These are phyloP conservation scores for Capniomyces stellatus DNA, from an alignment of 371 early-diverging fungal genomes.

Conservation along the genomic window DNA sequence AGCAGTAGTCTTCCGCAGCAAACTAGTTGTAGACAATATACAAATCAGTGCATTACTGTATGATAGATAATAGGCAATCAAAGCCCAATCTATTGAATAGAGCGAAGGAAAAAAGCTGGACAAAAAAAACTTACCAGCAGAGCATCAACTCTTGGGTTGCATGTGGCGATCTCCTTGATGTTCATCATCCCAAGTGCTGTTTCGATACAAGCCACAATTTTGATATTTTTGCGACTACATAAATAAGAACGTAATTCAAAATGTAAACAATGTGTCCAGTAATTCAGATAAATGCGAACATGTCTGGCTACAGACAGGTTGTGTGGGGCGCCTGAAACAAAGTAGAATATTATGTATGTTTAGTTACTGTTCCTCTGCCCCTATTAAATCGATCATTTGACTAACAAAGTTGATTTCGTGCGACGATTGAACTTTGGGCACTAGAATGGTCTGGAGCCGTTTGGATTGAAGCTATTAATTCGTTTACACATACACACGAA, in stretches of 20 bases:
- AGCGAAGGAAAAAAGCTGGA: background rate
- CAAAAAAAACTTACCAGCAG: constrained; percentile 31
- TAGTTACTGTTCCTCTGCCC: constrained; percentile 44
- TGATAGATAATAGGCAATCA: no score
- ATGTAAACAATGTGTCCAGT: background rate
- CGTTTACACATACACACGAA: no score
- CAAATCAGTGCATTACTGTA: no score
- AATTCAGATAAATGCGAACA: no score
- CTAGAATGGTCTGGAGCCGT: constrained; percentile 57
- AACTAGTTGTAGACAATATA: constrained; percentile 29
- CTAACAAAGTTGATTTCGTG: constrained; percentile 58
- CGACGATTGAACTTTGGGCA: constrained; percentile 74
- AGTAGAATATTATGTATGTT: no score
- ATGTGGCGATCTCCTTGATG: constrained; percentile 53
- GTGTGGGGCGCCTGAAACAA: no score
- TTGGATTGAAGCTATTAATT: constrained; percentile 53
- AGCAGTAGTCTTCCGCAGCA: constrained; percentile 89
- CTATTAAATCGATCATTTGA: constrained; percentile 56
- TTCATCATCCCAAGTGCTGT: constrained; percentile 74
- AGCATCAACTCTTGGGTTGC: constrained; percentile 53
- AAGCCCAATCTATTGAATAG: constrained; percentile 9
- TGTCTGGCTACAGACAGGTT: no score
- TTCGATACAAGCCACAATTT: constrained; percentile 70
- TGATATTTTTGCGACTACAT: constrained; percentile 38
- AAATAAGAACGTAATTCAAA: background rate